These are phyloP conservation scores for Nakaseomyces nivariensis DNA, from an alignment of 1,139 yeast genomes.

Conservation along the genomic window DNA sequence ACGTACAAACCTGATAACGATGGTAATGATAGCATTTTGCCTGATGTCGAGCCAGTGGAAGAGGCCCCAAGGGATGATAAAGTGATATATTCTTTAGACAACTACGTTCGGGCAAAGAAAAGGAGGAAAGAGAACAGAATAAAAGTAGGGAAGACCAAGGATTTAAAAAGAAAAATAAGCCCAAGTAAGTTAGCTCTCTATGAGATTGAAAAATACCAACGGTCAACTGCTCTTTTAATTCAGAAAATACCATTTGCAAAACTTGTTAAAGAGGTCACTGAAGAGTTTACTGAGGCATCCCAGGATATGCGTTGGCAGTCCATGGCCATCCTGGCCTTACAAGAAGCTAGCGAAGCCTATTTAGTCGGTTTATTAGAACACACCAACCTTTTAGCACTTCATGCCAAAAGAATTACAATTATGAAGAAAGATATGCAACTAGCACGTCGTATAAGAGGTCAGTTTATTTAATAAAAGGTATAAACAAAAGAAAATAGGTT, in stretches of 20 bases:
- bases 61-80: background rate
- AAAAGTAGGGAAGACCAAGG: conserved; percentile 3
- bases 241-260: conserved; percentile 89
- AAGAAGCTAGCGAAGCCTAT: conserved; percentile 89
- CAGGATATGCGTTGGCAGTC: conserved; percentile 80
- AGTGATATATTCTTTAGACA: conserved; percentile 1
- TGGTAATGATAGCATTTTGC: background rate
- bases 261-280: conserved; percentile 67
- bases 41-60: background rate
- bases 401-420: conserved; percentile 87
- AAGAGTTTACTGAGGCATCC: conserved; percentile 43
- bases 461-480: conserved; percentile 14
- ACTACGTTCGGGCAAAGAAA: conserved; percentile 4
- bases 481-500: background rate
- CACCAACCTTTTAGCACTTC: conserved; percentile 82
- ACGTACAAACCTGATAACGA: background rate
- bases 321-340: conserved; percentile 77
- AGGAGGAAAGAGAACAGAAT: background rate
- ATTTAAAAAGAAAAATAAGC: conserved; percentile 41
- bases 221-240: conserved; percentile 64
- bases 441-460: conserved; percentile 81
- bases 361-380: conserved; percentile 80
- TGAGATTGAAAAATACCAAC: conserved; percentile 73
- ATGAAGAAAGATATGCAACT: conserved; percentile 90
- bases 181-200: conserved; percentile 71